Percentiles rank a stretch among this genome's conserved stretches.
Conservation (phyloP, 2,329 filamentous ascomycete genomes). For the Xylaria sp. region DNA sequence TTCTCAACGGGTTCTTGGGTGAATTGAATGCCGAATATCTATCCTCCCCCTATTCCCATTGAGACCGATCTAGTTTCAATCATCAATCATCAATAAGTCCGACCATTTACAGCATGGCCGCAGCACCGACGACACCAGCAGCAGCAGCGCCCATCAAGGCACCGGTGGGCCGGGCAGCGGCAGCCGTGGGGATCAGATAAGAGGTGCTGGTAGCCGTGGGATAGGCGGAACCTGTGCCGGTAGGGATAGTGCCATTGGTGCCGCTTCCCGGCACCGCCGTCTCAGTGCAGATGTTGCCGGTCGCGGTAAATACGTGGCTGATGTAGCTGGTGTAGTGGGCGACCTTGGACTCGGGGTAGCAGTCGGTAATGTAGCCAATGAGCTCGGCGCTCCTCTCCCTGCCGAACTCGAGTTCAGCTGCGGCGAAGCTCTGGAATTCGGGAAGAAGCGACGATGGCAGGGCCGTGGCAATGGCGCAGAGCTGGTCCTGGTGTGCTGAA, state of each 20-base stretch:
- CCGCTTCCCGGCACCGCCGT: neutral
- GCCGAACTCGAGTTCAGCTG: neutral
- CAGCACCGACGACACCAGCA: neutral
- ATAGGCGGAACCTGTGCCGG: neutral
- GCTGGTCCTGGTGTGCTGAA: neutral
- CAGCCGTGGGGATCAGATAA: neutral
- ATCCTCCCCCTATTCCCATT: too few relatives aligned
- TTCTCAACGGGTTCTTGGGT: too few relatives aligned
- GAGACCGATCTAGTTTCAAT: too few relatives aligned
- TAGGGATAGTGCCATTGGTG: conserved; percentile 4
- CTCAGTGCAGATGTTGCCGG: conserved; percentile 12
- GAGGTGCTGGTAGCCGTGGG: neutral
- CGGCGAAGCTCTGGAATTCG: neutral
- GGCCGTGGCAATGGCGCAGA: conserved; percentile 7
- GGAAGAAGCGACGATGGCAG: conserved; percentile 16
- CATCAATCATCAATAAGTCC: too few relatives aligned
- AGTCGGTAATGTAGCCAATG: conserved; percentile 9
- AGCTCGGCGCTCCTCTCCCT: neutral
- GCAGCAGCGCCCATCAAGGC: neutral
- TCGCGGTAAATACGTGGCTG: conserved; percentile 3
- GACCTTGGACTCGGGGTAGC: neutral
- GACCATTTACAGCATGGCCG: too few relatives aligned
- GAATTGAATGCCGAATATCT: too few relatives aligned
- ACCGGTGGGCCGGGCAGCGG: neutral
- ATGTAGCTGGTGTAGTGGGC: conserved; percentile 12